Conservation (phyloP, 208 protist genomes). For the Trypanosoma caninum region DNA sequence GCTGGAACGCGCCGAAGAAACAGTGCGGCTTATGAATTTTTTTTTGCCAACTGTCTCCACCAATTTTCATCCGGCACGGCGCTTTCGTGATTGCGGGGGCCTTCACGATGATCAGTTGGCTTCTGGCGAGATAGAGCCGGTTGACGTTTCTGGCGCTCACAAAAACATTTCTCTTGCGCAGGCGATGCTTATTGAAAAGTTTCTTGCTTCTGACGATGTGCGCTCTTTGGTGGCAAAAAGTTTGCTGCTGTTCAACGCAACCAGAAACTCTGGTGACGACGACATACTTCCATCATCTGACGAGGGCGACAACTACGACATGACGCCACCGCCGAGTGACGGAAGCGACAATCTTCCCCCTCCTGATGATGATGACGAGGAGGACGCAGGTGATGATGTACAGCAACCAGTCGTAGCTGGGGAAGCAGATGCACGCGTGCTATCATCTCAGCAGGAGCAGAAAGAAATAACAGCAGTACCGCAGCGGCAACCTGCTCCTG, state of each 20-base stretch:
- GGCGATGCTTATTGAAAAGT: slow-evolving; percentile 17
- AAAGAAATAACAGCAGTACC: neutral
- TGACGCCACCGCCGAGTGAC: slow-evolving; percentile 18
- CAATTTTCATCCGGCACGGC: slow-evolving; percentile 23
- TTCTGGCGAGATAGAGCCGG: slow-evolving; percentile 5
- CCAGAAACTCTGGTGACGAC: neutral
- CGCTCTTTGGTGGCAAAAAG: slow-evolving; percentile 2
- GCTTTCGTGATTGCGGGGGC: slow-evolving; percentile 25
- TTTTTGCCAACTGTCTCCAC: slow-evolving; percentile 8
- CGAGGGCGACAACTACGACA: slow-evolving; percentile 20
- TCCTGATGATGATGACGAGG: slow-evolving; percentile 7
- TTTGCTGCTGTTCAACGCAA: neutral
- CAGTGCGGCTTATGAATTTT: slow-evolving; percentile 13
- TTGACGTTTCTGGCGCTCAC: slow-evolving; percentile 10
- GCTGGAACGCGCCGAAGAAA: slow-evolving; percentile 25
- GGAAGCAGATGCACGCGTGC: neutral
- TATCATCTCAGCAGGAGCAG: too few relatives aligned
- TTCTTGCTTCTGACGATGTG: slow-evolving; percentile 21
- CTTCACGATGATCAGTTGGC: slow-evolving; percentile 8
- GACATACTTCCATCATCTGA: neutral
- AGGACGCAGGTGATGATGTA: slow-evolving; percentile 1
- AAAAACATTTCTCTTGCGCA: slow-evolving; percentile 1
- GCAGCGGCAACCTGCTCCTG: neutral
- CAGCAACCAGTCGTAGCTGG: too few relatives aligned
- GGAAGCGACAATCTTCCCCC: slow-evolving; percentile 17